phyloP scores from a whole-genome alignment of 306 rosid genomes.

The Castanopsis chinensis region DNA sequence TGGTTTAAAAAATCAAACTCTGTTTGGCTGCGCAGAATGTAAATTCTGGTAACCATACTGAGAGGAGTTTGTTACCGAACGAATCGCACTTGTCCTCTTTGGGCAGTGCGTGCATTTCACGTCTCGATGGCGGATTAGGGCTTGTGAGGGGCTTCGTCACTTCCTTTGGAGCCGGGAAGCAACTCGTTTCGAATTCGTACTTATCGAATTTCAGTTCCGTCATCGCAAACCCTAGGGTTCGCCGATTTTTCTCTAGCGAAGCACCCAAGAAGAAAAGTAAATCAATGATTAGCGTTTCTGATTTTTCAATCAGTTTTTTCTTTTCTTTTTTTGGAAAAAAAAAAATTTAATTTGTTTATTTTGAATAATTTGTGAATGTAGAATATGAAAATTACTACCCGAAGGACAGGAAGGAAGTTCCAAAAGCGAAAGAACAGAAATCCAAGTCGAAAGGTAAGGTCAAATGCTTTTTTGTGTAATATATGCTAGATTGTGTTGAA shows the following conservation, averaged over 20 bases:
- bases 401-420: slow-evolving; percentile 30
- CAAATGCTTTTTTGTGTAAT: background rate
- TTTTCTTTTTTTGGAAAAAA: background rate
- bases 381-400: slow-evolving; percentile 41
- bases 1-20: too few relatives aligned
- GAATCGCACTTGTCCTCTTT: background rate
- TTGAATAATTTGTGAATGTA: slow-evolving; percentile 1
- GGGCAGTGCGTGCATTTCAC: slow-evolving; percentile 5
- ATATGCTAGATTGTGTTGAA: background rate
- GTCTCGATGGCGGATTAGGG: slow-evolving; percentile 21
- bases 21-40: slow-evolving; percentile 17
- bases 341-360: background rate
- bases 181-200: slow-evolving; percentile 15
- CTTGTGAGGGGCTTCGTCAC: slow-evolving; percentile 14
- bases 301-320: background rate
- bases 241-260: slow-evolving; percentile 25
- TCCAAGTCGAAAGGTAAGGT: slow-evolving; percentile 33
- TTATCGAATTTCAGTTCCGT: slow-evolving; percentile 20
- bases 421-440: slow-evolving; percentile 26
- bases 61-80: slow-evolving; percentile 12
- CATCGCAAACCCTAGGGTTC: slow-evolving; percentile 21
- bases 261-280: slow-evolving; percentile 28
- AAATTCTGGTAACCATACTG: background rate
- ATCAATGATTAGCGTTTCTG: background rate
- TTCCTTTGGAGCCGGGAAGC: slow-evolving; percentile 24